phyloP scores from a whole-genome alignment of 2,329 filamentous ascomycete genomes.

The Paracoccidioides brasiliensis region DNA sequence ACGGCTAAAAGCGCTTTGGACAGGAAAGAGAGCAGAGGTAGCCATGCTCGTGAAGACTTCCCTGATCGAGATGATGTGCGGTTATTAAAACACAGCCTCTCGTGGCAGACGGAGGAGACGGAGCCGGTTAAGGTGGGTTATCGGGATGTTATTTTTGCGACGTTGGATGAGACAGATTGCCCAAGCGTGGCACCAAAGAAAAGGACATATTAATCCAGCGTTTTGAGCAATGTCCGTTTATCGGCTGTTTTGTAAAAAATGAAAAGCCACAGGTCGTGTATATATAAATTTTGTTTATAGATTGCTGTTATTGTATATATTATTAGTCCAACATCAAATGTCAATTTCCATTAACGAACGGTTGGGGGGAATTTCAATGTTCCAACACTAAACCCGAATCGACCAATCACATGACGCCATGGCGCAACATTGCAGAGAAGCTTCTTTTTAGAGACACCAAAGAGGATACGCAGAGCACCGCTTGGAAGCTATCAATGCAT shows the following conservation, averaged over 20 bases:
- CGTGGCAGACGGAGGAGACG: slow-evolving; percentile 31
- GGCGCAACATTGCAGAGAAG: not conserved
- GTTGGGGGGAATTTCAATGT: no score
- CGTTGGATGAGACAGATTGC: slow-evolving; percentile 34
- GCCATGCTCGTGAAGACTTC: slow-evolving; percentile 76
- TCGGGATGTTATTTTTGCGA: slow-evolving; percentile 29
- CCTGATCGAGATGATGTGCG: slow-evolving; percentile 62
- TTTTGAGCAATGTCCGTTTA: not conserved
- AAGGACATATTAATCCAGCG: slow-evolving; percentile 20
- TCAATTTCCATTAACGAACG: not conserved
- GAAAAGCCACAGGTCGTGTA: not conserved
- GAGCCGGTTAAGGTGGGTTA: slow-evolving; percentile 30
- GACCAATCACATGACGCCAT: not conserved
- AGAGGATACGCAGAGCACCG: not conserved
- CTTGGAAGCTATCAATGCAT: not conserved
- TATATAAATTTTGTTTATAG: not conserved
- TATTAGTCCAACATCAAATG: no score
- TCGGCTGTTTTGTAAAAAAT: no score
- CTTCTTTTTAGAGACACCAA: not conserved
- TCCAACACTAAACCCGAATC: not conserved
- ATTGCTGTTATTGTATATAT: no score
- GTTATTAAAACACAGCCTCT: slow-evolving; percentile 37
- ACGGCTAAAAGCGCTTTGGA: slow-evolving; percentile 69
- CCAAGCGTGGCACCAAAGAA: slow-evolving; percentile 24
- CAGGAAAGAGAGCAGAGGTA: slow-evolving; percentile 76